Evolutionary conservation across 1,284 basidiomycete genomes (phyloP), one percentile per base, ranked within the genome.

Genomic region (Ceratobasidium sp.): DNA sequence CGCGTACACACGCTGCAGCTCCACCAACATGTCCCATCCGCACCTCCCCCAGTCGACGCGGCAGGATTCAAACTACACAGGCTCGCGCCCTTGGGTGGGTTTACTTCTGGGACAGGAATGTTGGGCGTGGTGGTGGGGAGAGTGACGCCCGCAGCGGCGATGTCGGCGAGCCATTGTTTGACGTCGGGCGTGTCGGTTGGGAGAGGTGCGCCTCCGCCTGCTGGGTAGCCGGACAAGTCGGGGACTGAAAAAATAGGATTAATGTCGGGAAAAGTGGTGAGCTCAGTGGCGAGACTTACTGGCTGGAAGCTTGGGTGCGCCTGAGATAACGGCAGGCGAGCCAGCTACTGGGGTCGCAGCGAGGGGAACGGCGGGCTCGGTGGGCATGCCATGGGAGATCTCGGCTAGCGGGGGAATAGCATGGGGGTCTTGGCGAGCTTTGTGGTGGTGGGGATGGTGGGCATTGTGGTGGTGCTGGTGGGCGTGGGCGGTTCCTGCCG

Each of bases 1-100:
- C 92, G 86, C 9, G 92, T 93, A 80, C 87, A 88, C 46, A 91
- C 91, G 79, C 93, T 92, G 79, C 94, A 96, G 26, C 93, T 93
- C 83, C 83, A 84, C 83, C 83, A 83, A 73, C 80, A 79, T 46
- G 62, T 74, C 21, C 74, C 72, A 57, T 55, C 59, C n/a, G 76
- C 74, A 28, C 44, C 54, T 16, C 47, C 30, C n/a, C 28, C 44
- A n/a, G 6, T 32, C 28, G 67, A 46, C 16, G 50, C 73, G 14
- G 26, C 49, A 41, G 54, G 47, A 35, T 72, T 72, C 28, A 63
- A 49, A 23, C 52, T 32, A 47, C 70, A 62, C 9, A 62, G 50
- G 3, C 59, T 69, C 23, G 61, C 64, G 32, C 58, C 64, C 46
- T 57, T 44, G 14, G 75, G 59, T 9, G 75, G 75, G 14, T 59